phyloP scores from a whole-genome alignment of 345 rosid species.

The Lagerstroemia speciosa region DNA sequence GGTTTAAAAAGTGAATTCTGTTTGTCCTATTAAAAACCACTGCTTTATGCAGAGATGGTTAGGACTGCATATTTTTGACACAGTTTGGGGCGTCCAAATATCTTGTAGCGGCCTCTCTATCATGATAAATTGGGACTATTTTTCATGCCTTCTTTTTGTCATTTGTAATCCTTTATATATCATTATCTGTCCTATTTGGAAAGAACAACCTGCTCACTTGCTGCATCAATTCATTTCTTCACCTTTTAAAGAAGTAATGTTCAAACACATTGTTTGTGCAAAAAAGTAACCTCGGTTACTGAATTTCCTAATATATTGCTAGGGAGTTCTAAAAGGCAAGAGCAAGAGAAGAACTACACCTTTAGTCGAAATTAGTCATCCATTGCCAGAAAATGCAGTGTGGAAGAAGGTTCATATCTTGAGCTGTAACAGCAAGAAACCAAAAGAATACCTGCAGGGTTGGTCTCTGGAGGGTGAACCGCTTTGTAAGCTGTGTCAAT shows the following conservation, averaged over 20 bases:
- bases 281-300: background rate
- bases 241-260: background rate
- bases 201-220: background rate
- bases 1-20: too few relatives aligned
- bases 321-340: conserved; percentile 89
- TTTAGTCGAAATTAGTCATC: conserved; percentile 47
- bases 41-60: background rate
- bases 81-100: background rate
- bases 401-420: conserved; percentile 63
- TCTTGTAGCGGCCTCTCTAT: background rate
- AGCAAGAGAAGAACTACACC: conserved; percentile 83
- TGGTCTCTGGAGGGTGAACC: conserved; percentile 68
- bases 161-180: background rate
- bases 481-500: conserved; percentile 93
- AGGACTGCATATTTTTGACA: background rate
- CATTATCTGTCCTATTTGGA: background rate
- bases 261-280: background rate
- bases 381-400: conserved; percentile 65
- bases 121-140: background rate
- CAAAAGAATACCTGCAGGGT: conserved; percentile 72
- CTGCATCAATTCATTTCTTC: background rate
- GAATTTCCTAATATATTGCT: conserved; percentile 12
- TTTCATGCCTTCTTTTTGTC: background rate
- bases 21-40: too few relatives aligned
- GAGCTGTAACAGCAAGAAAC: conserved; percentile 44